Base-by-base conservation (phyloP, 805 yeast genomes). In the Cyberlindnera mississippiensis region DNA sequence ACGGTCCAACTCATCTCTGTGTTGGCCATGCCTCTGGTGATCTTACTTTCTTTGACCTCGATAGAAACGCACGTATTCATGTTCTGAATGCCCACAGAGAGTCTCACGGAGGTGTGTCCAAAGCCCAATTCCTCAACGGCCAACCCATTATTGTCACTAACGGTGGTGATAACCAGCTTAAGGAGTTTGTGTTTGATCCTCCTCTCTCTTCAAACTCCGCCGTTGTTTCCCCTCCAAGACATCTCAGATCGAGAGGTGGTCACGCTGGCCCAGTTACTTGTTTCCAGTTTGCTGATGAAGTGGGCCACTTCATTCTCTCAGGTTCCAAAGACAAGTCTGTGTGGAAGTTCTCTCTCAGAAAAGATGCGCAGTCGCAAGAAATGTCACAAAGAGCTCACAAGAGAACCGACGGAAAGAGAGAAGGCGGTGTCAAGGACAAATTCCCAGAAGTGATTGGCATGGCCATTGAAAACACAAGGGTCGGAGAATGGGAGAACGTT, bases 311-410 rank as follows among this genome's bases (percentile, higher is more conserved):
- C 62, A 58, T 95, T 10, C 72, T 86, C 40, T 86, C 96, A 39
- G 95, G 95, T 2, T 86, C 97, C 0, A 74, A 80, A 49, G 99
- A 93, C 64, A 73, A 76, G 54, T 74, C 95, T 2, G 73, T 95
- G 52, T 93, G 98, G 98, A 75, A 79, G 8, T 91, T 93, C 56
- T 90, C 98, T 1, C 69, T 93, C 40, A 75, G 98, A 55, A 93
- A 93, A 61, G 98, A 93, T 62, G 95, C 97, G 0, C 99, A 93
- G 64, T 86, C 96, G 4, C 96, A 87, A 57, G 95, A 89, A 59
- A 67, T 93, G 56, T 89, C 97, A 0, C 97, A 90, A 63, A 76
- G 85, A 50, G 67, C 75, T 16, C 69, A 69, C 35, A 71, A 71
- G 50, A 66, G 62, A 16, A 46, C 55, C 11, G 69, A 71, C 44